Conservation (phyloP, 1,284 basidiomycete species). For the Anthracocystis setariae region DNA sequence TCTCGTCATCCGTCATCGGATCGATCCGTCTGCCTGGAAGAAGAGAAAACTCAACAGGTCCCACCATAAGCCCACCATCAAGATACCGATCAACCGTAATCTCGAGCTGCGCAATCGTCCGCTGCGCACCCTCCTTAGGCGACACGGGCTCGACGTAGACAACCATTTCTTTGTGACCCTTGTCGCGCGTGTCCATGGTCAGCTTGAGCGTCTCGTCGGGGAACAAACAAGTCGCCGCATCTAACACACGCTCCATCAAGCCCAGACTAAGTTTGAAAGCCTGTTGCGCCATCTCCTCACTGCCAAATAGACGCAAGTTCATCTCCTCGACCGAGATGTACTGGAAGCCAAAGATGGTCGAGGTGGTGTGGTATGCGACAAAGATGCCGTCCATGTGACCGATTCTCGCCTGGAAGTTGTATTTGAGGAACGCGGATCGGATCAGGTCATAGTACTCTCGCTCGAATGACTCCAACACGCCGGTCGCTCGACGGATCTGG, state of each 20-base stretch:
- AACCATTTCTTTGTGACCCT: slow-evolving; percentile 32
- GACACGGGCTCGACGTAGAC: slow-evolving; percentile 55
- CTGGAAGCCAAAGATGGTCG: slow-evolving; percentile 90
- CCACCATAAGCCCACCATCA: slow-evolving; percentile 51
- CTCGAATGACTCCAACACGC: slow-evolving; percentile 66
- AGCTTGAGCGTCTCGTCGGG: slow-evolving; percentile 69
- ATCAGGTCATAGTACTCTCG: slow-evolving; percentile 76
- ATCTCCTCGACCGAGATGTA: slow-evolving; percentile 89
- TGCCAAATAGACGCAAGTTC: slow-evolving; percentile 83
- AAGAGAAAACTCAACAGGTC: slow-evolving; percentile 57
- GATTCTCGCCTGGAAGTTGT: slow-evolving; percentile 93
- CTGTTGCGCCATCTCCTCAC: slow-evolving; percentile 74
- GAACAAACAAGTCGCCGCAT: slow-evolving; percentile 75
- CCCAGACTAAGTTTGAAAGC: slow-evolving; percentile 82
- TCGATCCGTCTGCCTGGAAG: slow-evolving; percentile 47
- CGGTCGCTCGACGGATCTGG: slow-evolving; percentile 59
- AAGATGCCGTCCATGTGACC: slow-evolving; percentile 97
- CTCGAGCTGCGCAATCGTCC: slow-evolving; percentile 54
- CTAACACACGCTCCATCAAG: slow-evolving; percentile 78
- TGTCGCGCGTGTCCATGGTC: slow-evolving; percentile 53
- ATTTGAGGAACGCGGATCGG: slow-evolving; percentile 93
- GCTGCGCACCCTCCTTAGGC: not conserved
- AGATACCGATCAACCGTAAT: slow-evolving; percentile 62
- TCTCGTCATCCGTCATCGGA: slow-evolving; percentile 51
- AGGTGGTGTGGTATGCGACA: slow-evolving; percentile 93